These are phyloP conservation scores for Solanum raphanifolium DNA, from an alignment of 257 asterid species.

Conservation along the genomic window DNA sequence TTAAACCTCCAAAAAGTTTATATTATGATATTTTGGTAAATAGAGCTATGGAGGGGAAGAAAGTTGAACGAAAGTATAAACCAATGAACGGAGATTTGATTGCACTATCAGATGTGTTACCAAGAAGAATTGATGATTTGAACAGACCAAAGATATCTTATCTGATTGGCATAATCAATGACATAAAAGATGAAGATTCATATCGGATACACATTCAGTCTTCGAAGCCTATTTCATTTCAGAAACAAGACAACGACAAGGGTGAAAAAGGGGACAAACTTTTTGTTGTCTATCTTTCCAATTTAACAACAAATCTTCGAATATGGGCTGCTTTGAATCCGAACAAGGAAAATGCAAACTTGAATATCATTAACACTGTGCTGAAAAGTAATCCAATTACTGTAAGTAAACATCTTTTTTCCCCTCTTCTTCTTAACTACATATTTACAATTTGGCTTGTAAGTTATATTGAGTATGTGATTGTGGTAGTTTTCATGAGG, in stretches of 20 bases:
- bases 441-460: background rate
- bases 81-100: conserved; percentile 17
- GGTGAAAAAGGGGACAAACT: background rate
- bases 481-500: background rate
- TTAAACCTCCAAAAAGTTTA: background rate
- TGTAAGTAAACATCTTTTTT: background rate
- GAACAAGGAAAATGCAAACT: background rate
- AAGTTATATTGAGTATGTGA: background rate
- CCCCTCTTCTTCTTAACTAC: background rate
- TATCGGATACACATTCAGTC: background rate
- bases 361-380: conserved; percentile 17
- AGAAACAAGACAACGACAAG: background rate
- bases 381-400: conserved; percentile 10
- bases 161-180: conserved; percentile 17
- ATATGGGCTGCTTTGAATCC: conserved; percentile 39
- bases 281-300: conserved; percentile 32
- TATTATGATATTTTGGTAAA: conserved; percentile 1
- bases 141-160: conserved; percentile 14
- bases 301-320: conserved; percentile 35
- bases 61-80: background rate
- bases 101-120: conserved; percentile 24
- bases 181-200: background rate
- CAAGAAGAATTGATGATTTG: conserved; percentile 26
- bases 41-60: background rate
- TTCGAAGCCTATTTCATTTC: conserved; percentile 10